Conservation (phyloP, 495 filamentous ascomycete species). For the Aspergillus hancockii region DNA sequence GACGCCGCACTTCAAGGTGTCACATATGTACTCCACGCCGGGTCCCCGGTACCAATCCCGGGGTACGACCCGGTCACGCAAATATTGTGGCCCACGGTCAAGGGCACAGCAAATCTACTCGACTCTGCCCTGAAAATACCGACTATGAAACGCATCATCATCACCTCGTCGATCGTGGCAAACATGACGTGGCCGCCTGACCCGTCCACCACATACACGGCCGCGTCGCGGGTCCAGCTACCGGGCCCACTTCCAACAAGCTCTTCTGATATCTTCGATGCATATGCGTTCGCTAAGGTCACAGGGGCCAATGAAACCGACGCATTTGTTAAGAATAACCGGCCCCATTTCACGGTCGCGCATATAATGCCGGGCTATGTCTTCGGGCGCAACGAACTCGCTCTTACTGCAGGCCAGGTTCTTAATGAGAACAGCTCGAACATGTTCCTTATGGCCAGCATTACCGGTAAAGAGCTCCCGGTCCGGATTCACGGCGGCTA, state of each 20-base stretch:
- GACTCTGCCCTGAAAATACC: conserved; percentile 42
- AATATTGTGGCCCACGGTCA: conserved; percentile 67
- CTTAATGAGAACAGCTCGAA: conserved; percentile 1
- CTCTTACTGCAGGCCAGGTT: not conserved
- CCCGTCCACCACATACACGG: conserved; percentile 54
- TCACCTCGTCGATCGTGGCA: conserved; percentile 64
- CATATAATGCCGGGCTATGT: conserved; percentile 49
- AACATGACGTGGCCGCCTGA: conserved; percentile 15
- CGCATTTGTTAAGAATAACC: conserved; percentile 58
- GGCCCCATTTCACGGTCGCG: conserved; percentile 63
- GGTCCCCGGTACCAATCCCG: conserved; percentile 31
- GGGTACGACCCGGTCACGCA: conserved; percentile 61
- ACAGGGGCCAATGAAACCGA: conserved; percentile 52
- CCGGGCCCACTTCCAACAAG: not conserved
- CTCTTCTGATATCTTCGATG: conserved; percentile 8
- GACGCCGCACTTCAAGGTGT: conserved; percentile 10
- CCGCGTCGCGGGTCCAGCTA: conserved; percentile 22
- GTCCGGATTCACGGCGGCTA: conserved; percentile 14
- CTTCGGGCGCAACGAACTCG: conserved; percentile 12
- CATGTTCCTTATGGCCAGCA: conserved; percentile 9
- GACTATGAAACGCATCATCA: conserved; percentile 62
- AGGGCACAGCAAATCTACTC: conserved; percentile 66
- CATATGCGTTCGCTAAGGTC: conserved; percentile 22
- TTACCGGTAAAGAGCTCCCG: conserved; percentile 10
- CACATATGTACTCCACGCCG: conserved; percentile 18